Percentiles rank a stretch among this genome's conserved stretches.
phyloP scores from a whole-genome alignment of 345 rosid genomes.

The Microcos paniculata region DNA sequence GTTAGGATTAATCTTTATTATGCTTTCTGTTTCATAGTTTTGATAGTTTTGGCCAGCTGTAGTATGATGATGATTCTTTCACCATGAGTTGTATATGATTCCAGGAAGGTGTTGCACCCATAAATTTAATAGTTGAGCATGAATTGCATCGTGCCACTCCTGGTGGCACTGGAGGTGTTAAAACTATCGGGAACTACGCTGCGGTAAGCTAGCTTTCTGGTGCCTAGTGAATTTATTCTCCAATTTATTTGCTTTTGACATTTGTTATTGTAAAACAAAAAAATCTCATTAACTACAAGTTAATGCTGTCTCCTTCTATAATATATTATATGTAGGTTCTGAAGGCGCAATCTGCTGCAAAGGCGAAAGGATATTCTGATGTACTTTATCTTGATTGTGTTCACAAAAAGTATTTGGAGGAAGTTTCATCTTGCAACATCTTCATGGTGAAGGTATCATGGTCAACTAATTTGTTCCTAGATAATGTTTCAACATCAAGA shows the following conservation, averaged over 20 bases:
- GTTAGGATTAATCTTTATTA: not conserved
- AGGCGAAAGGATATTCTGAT: slow-evolving; percentile 84
- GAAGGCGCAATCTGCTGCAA: slow-evolving; percentile 83
- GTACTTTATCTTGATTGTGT: slow-evolving; percentile 92
- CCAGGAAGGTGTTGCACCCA: slow-evolving; percentile 88
- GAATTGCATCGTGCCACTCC: slow-evolving; percentile 90
- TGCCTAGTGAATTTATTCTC: too few relatives aligned
- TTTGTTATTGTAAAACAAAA: too few relatives aligned
- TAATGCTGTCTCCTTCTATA: too few relatives aligned
- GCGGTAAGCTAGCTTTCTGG: slow-evolving; percentile 49
- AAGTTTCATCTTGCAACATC: slow-evolving; percentile 83
- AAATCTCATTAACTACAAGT: too few relatives aligned
- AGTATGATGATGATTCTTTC: not conserved
- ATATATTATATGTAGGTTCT: slow-evolving; percentile 49
- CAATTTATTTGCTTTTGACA: too few relatives aligned
- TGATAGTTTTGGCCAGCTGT: not conserved
- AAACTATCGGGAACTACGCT: slow-evolving; percentile 92
- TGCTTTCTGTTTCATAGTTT: not conserved
- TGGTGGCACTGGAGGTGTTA: slow-evolving; percentile 97
- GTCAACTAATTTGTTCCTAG: not conserved
- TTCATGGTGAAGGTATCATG: slow-evolving; percentile 61
- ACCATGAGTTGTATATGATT: not conserved
- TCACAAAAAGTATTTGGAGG: slow-evolving; percentile 78
- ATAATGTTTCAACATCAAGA: not conserved
- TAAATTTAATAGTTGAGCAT: slow-evolving; percentile 56